Base-by-base conservation (phyloP, 768 basidiomycete species). In the Termitomyces sp. region DNA sequence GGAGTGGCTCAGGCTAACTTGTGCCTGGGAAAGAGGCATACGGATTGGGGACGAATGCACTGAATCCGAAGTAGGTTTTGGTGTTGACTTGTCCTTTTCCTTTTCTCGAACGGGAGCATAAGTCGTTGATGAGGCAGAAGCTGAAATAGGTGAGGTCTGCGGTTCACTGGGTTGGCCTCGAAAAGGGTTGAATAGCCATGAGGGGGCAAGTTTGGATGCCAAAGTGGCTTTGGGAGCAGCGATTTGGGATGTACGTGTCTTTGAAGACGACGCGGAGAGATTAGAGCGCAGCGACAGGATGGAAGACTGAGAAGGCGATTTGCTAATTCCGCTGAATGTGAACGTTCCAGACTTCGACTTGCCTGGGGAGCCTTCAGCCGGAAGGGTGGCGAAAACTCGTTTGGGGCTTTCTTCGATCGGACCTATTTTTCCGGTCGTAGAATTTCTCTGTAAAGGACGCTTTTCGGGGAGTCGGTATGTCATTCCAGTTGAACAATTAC, bases 161-260 rank as follows among this genome's bases (percentile, higher is more conserved):
- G 87, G 79, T 66, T 89, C 86, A 61, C 79, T 82, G 7, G 79
- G 76, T 0, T 76, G 80, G 57, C 80, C 84, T 34, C 88, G 76
- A 69, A 92, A 92, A 5, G 86, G 81, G 64, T 85, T 88, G 69
- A 90, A 87, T 12, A 92, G 70, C 90, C 90, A 92, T n/a, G 86
- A 78, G 2, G 89, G 82, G 1, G 88, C 75, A 41, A 90, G 76
- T 64, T 84, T 88, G 2, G 88, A 84, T 12, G 78, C 72, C 0
- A 83, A 56, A 1, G 77, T 73, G 3, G 71, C 66, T 27, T 77
- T 79, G 6, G 68, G 65, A 42, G 72, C 63, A 22, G 65, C 63
- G 22, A 74, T 61, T 41, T 69, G 67, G 18, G 66, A 59, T 36
- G 46, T 54, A 6, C 43, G 44, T n/a, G 57, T 66, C 50, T 69